Evolutionary conservation across 1,284 basidiomycete genomes (phyloP), one percentile per base, ranked within the genome.

Genomic region (Irpex sp.): DNA sequence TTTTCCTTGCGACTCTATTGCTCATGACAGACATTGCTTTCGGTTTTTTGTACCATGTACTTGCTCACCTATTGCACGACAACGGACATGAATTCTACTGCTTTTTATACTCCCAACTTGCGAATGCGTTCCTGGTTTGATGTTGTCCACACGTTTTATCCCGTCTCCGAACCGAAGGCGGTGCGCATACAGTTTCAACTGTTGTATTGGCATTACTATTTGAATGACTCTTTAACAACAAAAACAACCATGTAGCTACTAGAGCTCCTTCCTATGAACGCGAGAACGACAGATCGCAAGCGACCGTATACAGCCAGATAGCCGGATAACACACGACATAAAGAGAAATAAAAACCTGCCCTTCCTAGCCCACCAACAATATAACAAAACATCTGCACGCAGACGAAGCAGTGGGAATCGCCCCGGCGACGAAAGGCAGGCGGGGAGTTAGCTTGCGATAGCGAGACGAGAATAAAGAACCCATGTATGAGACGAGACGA

Each of bases 281-380:
- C 7, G 53, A 31, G 33, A 35, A 35, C 19, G 6, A 35, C 15
- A 33, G 53, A 19, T 55, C 54, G 60, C 60, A 39, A 39, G 60
- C 60, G 43, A 57, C 54, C 54, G 19, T 35, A 13, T 46, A 37
- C 53, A 61, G 37, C 31, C 5, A 43, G 15, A 43, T 8, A 43
- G 39, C 8, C 39, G 15, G 39, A 61, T 55, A 61, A 53, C 39
- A 55, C 31, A 26, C 26, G 26, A 26, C 15, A 51, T 17, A 59
- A n/a, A 35, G 8, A 61, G 9, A 21, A 21, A 51, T n/a, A 21
- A 17, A 35, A 26, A 39, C 33, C 60, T 17, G 46, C 36, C 17
- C 51, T 50, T 61, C 60, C 60, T 61, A 46, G 60, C 61, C 61
- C 55, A 50, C 46, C 43, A 26, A 26, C 26, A 26, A 26, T 26